Evolutionary conservation across 2,329 filamentous ascomycete species (phyloP).

Genomic region (Beauveria pseudobassiana): DNA sequence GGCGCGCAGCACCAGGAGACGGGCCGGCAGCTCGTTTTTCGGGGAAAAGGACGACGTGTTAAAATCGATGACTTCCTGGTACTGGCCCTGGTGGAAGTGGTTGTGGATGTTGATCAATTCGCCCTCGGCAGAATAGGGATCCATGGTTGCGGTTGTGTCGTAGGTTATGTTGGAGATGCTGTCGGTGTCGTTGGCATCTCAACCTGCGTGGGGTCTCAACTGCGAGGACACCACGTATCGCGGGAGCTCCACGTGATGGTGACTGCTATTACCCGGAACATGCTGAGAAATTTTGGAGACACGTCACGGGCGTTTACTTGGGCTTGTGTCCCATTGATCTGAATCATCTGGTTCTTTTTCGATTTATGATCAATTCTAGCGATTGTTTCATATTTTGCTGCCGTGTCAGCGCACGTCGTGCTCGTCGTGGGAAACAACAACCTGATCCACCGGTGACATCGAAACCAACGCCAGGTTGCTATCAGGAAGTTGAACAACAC

Average conservation of each 20-base stretch:
- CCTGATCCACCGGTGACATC: too few relatives aligned
- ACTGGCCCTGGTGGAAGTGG: slow-evolving; percentile 73
- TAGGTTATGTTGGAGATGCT: neutral
- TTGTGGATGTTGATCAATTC: slow-evolving; percentile 67
- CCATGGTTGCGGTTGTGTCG: slow-evolving; percentile 39
- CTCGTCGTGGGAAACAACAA: too few relatives aligned
- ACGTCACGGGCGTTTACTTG: neutral
- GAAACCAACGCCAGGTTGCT: too few relatives aligned
- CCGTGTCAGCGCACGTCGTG: too few relatives aligned
- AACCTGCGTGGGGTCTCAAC: neutral
- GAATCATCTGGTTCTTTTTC: too few relatives aligned
- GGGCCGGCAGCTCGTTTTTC: slow-evolving; percentile 74
- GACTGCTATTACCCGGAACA: neutral
- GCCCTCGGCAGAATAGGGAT: slow-evolving; percentile 63
- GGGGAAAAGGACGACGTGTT: slow-evolving; percentile 71
- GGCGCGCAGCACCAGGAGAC: slow-evolving; percentile 72
- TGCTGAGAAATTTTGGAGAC: neutral
- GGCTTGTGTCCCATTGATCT: neutral
- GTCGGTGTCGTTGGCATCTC: neutral
- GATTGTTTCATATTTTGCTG: neutral
- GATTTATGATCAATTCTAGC: too few relatives aligned
- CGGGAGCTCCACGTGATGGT: slow-evolving; percentile 9
- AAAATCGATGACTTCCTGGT: slow-evolving; percentile 78
- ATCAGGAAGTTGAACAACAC: too few relatives aligned
- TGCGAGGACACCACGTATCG: slow-evolving; percentile 2